Percentiles rank a stretch among this genome's conserved stretches.
These are phyloP conservation scores for Torulaspora pretoriensis DNA, from an alignment of 1,139 yeast genomes.

Conservation along the genomic window DNA sequence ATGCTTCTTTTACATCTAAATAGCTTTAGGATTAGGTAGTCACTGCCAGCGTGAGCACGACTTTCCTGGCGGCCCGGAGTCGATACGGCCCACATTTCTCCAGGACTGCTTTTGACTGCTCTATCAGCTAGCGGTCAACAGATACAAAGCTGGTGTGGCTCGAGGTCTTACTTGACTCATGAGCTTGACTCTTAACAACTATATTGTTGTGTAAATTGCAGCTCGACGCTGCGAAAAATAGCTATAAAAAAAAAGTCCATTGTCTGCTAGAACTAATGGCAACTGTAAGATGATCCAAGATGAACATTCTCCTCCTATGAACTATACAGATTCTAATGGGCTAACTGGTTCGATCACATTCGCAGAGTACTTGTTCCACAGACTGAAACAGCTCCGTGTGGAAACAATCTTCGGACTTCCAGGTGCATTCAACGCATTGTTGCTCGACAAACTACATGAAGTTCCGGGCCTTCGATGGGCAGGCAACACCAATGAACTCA, in stretches of 20 bases:
- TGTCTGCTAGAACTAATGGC: too few relatives aligned
- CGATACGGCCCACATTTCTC: too few relatives aligned
- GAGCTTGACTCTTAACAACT: too few relatives aligned
- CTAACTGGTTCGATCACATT: conserved; percentile 37
- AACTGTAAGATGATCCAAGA: background rate
- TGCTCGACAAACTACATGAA: conserved; percentile 52
- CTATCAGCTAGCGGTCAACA: too few relatives aligned
- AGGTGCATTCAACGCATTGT: conserved; percentile 58
- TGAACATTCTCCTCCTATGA: conserved; percentile 8
- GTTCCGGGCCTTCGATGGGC: conserved; percentile 55
- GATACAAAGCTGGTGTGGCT: too few relatives aligned
- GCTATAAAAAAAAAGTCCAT: too few relatives aligned
- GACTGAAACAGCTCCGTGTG: conserved; percentile 51
- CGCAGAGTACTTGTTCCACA: conserved; percentile 53
- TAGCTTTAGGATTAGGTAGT: too few relatives aligned
- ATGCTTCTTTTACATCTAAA: too few relatives aligned
- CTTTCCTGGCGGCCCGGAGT: too few relatives aligned
- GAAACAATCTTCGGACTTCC: conserved; percentile 61
- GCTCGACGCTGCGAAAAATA: background rate
- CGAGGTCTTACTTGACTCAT: too few relatives aligned
- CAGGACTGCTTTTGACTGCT: too few relatives aligned
- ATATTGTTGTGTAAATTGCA: background rate
- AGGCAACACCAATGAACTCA: conserved; percentile 63
- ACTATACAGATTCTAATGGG: conserved; percentile 16
- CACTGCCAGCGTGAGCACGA: too few relatives aligned